Percentiles rank a stretch among this genome's conserved stretches.
Evolutionary conservation across 495 filamentous ascomycete genomes (phyloP).

Genomic region (Penicillium egyptiacum): DNA sequence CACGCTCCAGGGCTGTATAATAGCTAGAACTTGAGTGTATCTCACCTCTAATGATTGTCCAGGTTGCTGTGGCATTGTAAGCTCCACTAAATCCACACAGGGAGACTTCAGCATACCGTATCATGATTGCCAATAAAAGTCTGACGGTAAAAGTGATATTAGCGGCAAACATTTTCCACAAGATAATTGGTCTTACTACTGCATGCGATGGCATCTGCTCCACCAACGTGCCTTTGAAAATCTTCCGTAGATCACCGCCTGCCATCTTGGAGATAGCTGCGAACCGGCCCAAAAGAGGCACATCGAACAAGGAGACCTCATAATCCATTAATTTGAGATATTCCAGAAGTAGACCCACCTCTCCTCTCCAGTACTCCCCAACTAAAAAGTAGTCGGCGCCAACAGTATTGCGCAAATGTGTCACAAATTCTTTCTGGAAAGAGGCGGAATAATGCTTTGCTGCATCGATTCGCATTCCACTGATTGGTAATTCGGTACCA

Average conservation of each 20-base stretch:
- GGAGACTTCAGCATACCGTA: conserved; percentile 32
- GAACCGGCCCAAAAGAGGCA: conserved; percentile 67
- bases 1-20: background rate
- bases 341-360: conserved; percentile 51
- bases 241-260: conserved; percentile 58
- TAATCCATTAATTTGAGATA: conserved; percentile 63
- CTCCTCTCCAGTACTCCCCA: conserved; percentile 71
- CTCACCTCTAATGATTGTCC: conserved; percentile 56
- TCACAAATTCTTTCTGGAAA: conserved; percentile 63
- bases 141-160: conserved; percentile 19
- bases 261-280: conserved; percentile 49
- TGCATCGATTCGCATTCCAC: conserved; percentile 71
- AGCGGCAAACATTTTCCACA: conserved; percentile 1
- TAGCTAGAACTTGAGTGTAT: background rate
- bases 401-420: conserved; percentile 48
- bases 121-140: conserved; percentile 50
- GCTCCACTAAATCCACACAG: background rate
- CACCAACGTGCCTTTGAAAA: conserved; percentile 64
- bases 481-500: conserved; percentile 54
- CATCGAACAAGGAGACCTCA: conserved; percentile 66
- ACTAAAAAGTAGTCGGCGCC: conserved; percentile 63
- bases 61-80: conserved; percentile 48
- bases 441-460: conserved; percentile 68
- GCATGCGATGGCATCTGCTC: conserved; percentile 57
- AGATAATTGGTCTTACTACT: conserved; percentile 47